Base-by-base conservation (phyloP, 2,329 filamentous ascomycete genomes). In the Penicillium concentricum region DNA sequence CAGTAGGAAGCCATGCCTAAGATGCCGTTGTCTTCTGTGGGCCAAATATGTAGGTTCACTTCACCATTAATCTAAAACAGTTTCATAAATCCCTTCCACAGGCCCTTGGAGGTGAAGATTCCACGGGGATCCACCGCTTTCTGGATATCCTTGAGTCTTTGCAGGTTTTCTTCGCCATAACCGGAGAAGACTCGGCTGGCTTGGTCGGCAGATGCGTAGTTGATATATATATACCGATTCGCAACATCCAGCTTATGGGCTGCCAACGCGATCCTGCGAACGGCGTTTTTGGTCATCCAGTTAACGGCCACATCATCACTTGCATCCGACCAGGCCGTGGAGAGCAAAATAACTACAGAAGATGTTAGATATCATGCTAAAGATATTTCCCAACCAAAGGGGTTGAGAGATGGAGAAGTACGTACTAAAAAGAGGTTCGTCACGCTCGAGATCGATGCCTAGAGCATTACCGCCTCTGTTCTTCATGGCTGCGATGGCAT, bases 171-270 rank as follows among this genome's bases (percentile, higher is more conserved):
- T 15, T 56, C 46, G 3, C 76, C 75, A 59, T 78, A 80, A 24
- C 72, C 71, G 2, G 57, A 50, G 39, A 79, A 65, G 0, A 74
- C 67, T 52, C 71, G 67, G 56, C 78, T 71, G 22, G 63, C 71
- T 60, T 69, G 66, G 5, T 34, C 44, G 12, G 43, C 34, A 34
- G 65, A 66, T 7, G 77, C 77, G 55, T 79, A 78, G 60, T 79
- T 79, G 66, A 78, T 73, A 52, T 78, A 79, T 12, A 72, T 56
- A 56, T 68, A 79, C 18, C 59, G 47, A 26, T 65, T 56, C 13
- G 54, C 45, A 24, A 72, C 43, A 3, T 65, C 66, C 43, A 60
- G 52, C 48, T 59, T 47, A 55, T 71, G 57, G 61, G 67, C 61
- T 54, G 58, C 52, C 61, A 62, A 49, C 32, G 57, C 37, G 10